Evolutionary conservation across 352 stramenopile species (phyloP).

Genomic region (Globisporangium paroecandrum): DNA sequence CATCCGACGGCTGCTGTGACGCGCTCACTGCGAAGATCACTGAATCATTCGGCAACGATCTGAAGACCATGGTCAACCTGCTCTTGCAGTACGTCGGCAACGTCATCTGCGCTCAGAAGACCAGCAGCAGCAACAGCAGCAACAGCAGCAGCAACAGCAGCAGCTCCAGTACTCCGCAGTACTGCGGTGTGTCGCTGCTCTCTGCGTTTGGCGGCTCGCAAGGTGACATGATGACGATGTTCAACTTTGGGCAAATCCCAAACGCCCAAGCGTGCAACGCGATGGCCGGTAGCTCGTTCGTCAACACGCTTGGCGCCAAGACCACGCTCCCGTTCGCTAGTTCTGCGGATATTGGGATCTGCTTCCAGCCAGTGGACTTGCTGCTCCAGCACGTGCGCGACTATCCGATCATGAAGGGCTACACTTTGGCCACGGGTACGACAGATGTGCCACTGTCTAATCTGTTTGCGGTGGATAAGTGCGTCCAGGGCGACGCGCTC

Average conservation of each 20-base stretch:
- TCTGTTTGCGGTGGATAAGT: conserved; percentile 39
- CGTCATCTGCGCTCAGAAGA: conserved; percentile 34
- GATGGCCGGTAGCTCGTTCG: conserved; percentile 36
- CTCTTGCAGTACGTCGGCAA: conserved; percentile 27
- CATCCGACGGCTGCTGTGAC: conserved; percentile 34
- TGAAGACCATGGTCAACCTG: conserved; percentile 28
- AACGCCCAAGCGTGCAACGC: conserved; percentile 48
- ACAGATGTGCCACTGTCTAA: conserved; percentile 26
- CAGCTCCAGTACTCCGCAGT: conserved; percentile 19
- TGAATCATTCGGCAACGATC: conserved; percentile 26
- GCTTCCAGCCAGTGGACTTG: conserved; percentile 35
- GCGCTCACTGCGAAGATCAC: conserved; percentile 35
- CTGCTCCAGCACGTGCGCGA: conserved; percentile 30
- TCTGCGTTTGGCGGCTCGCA: conserved; percentile 23
- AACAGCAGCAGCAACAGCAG: neutral
- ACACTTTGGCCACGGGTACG: conserved; percentile 7
- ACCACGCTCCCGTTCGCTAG: conserved; percentile 29
- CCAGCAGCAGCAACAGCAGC: neutral
- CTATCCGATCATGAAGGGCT: conserved; percentile 30
- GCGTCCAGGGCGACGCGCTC: conserved; percentile 23
- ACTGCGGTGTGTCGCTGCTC: conserved; percentile 31
- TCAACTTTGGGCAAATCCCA: conserved; percentile 32
- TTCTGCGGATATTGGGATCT: conserved; percentile 34
- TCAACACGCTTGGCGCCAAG: conserved; percentile 23
- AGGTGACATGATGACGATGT: conserved; percentile 13